Conservation (phyloP, 805 yeast genomes). For the Candida montana region DNA sequence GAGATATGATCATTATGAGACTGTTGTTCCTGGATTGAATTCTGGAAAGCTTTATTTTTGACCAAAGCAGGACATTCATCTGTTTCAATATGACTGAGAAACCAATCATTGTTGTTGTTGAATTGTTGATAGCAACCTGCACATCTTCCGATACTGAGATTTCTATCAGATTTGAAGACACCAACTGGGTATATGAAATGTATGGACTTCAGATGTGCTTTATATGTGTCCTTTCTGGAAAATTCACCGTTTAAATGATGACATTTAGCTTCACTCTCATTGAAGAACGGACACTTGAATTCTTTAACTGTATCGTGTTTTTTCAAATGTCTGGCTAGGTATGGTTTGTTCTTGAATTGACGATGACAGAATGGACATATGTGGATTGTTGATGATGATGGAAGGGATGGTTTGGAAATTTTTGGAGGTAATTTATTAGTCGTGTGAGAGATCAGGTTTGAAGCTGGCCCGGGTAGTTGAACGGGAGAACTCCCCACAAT, state of each 20-base stretch:
- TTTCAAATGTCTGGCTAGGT: conserved; percentile 76
- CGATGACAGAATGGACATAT: conserved; percentile 66
- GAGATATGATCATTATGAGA: too few species aligned
- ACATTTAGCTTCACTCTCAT: conserved; percentile 26
- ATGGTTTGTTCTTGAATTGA: conserved; percentile 69
- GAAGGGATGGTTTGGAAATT: conserved; percentile 10
- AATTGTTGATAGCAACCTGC: conserved; percentile 59
- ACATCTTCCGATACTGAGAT: conserved; percentile 57
- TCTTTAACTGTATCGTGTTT: conserved; percentile 77
- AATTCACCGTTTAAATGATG: conserved; percentile 74
- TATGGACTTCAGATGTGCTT: conserved; percentile 71
- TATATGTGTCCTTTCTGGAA: conserved; percentile 73
- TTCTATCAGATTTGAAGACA: conserved; percentile 59
- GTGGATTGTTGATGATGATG: conserved; percentile 15
- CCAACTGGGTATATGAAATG: conserved; percentile 75
- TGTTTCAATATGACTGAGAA: conserved; percentile 55
- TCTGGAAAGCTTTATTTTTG: conserved; percentile 4
- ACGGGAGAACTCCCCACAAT: background rate
- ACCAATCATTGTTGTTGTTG: conserved; percentile 62
- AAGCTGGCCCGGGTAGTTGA: background rate
- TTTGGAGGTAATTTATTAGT: background rate
- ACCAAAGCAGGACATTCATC: conserved; percentile 40
- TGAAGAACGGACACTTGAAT: conserved; percentile 71
- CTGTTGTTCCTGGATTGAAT: background rate
- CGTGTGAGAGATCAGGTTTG: background rate